phyloP scores from a whole-genome alignment of 2,329 filamentous ascomycete species.

The Sporothrix mexicana region DNA sequence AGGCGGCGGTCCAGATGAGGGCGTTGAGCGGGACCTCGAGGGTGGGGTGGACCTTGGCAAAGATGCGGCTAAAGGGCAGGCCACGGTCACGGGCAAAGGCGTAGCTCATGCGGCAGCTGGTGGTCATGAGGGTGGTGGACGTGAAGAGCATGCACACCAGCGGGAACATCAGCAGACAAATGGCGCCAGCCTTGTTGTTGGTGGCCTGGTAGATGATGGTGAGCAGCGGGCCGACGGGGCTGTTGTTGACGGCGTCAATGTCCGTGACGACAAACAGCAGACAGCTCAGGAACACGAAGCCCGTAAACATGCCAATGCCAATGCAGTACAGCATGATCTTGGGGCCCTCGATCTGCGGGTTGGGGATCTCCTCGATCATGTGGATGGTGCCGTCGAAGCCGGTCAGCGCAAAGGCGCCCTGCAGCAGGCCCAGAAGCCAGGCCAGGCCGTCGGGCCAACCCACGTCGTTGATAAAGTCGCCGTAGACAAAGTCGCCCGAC shows the following conservation, averaged over 20 bases:
- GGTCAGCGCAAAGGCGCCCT: constrained; percentile 57
- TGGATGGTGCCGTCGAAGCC: constrained; percentile 60
- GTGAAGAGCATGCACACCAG: constrained; percentile 69
- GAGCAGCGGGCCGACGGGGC: constrained; percentile 45
- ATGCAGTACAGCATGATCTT: constrained; percentile 71
- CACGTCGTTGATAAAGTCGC: constrained; percentile 69
- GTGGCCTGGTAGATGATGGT: constrained; percentile 64
- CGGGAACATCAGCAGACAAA: constrained; percentile 71
- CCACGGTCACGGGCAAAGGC: constrained; percentile 72
- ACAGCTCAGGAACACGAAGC: constrained; percentile 54
- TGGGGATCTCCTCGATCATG: constrained; percentile 66
- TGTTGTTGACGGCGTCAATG: constrained; percentile 55
- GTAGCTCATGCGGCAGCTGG: constrained; percentile 62
- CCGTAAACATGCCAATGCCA: constrained; percentile 66
- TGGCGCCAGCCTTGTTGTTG: constrained; percentile 63
- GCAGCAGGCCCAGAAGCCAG: constrained; percentile 61
- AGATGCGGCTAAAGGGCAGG: constrained; percentile 64
- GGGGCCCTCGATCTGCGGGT: constrained; percentile 63
- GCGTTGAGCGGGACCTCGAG: constrained; percentile 71
- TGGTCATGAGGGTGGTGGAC: constrained; percentile 68
- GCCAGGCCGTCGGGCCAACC: constrained; percentile 72
- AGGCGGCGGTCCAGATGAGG: constrained; percentile 60
- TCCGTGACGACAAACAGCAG: constrained; percentile 69
- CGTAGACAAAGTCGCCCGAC: constrained; percentile 68
- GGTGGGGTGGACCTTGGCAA: constrained; percentile 64